Evolutionary conservation across 495 filamentous ascomycete genomes (phyloP).

Genomic region (Ascodesmis nigricans): DNA sequence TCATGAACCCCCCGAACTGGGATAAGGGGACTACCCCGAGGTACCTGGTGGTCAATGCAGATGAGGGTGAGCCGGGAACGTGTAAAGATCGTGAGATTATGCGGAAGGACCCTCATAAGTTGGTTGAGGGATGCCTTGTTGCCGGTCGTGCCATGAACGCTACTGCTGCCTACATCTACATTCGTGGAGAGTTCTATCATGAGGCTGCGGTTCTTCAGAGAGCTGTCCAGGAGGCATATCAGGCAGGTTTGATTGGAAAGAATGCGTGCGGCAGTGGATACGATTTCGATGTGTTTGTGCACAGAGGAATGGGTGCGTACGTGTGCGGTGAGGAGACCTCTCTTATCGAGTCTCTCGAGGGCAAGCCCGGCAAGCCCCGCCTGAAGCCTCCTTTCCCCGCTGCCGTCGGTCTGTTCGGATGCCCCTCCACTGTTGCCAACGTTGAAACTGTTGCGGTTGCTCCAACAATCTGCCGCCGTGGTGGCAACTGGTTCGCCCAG

Average conservation of each 20-base stretch:
- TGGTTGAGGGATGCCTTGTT: slow-evolving; percentile 89
- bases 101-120: slow-evolving; percentile 98
- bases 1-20: slow-evolving; percentile 99
- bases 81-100: slow-evolving; percentile 99
- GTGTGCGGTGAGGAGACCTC: slow-evolving; percentile 96
- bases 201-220: slow-evolving; percentile 84
- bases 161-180: slow-evolving; percentile 96
- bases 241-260: slow-evolving; percentile 82
- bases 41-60: slow-evolving; percentile 93
- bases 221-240: slow-evolving; percentile 93
- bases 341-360: slow-evolving; percentile 90
- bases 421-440: slow-evolving; percentile 92
- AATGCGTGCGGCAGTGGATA: slow-evolving; percentile 93
- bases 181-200: slow-evolving; percentile 95
- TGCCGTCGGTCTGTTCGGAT: slow-evolving; percentile 89
- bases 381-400: slow-evolving; percentile 97
- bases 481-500: slow-evolving; percentile 70
- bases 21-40: slow-evolving; percentile 91
- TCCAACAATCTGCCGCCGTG: slow-evolving; percentile 85
- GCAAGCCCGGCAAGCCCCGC: slow-evolving; percentile 94
- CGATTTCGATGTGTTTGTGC: slow-evolving; percentile 91
- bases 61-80: slow-evolving; percentile 95
- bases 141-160: slow-evolving; percentile 95
- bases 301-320: slow-evolving; percentile 93
- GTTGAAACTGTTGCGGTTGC: slow-evolving; percentile 92